Evolutionary conservation across 2,329 filamentous ascomycete species (phyloP).

Genomic region (Epichloe sylvatica): DNA sequence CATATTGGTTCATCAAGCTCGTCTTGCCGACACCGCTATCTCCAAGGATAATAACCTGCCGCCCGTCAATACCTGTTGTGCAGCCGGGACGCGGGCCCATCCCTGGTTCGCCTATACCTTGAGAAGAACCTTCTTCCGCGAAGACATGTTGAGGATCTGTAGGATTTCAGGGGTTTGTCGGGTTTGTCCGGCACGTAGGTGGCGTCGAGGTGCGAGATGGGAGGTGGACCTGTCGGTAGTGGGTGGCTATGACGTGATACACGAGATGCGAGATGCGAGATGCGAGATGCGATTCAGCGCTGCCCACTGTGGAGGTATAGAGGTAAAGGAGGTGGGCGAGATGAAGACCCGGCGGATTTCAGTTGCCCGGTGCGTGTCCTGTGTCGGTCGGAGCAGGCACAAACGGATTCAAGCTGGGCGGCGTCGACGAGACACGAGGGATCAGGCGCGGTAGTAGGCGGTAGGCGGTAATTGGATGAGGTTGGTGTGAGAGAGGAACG

Average conservation of each 20-base stretch:
- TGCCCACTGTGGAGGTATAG: not conserved
- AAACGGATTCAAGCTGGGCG: not conserved
- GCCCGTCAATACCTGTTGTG: constrained; percentile 1
- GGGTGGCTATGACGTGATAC: constrained; percentile 4
- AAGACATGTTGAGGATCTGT: constrained; percentile 44
- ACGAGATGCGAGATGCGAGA: not conserved
- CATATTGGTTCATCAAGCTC: constrained; percentile 99
- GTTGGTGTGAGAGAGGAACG: not conserved
- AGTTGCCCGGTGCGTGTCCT: not conserved
- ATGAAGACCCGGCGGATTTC: not conserved
- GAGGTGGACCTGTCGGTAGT: not conserved
- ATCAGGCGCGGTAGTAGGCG: not conserved
- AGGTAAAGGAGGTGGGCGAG: not conserved
- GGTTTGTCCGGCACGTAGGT: not conserved
- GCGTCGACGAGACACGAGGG: not conserved
- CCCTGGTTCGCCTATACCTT: constrained; percentile 44
- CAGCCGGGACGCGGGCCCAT: too few relatives aligned
- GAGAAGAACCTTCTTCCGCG: constrained; percentile 78
- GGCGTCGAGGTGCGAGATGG: constrained; percentile 7
- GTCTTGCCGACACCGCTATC: constrained; percentile 99
- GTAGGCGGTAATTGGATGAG: not conserved
- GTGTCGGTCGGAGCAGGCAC: constrained; percentile 2
- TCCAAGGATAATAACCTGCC: constrained; percentile 91
- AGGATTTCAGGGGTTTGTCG: constrained; percentile 2
- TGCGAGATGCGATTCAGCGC: not conserved